These are phyloP conservation scores for Tuber brumale DNA, from an alignment of 495 filamentous ascomycete genomes.

Conservation along the genomic window DNA sequence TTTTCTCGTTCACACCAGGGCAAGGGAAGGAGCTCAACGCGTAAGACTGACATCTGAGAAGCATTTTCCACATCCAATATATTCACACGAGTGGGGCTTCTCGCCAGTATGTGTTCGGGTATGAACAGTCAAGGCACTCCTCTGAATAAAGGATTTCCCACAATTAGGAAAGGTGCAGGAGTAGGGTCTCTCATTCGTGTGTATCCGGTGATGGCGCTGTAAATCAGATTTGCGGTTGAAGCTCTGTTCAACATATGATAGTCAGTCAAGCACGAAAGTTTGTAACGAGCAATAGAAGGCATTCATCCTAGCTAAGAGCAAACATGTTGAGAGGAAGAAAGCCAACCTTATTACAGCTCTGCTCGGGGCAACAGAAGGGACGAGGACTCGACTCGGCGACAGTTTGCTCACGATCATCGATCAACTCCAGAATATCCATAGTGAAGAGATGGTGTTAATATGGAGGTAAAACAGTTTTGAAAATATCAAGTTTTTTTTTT, in stretches of 20 bases:
- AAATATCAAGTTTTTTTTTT: not conserved
- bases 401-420: conserved; percentile 43
- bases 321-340: conserved; percentile 16
- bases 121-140: conserved; percentile 81
- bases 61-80: conserved; percentile 70
- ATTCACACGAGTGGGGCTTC: conserved; percentile 78
- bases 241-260: conserved; percentile 51
- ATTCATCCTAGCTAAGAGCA: conserved; percentile 12
- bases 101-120: conserved; percentile 82
- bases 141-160: conserved; percentile 84
- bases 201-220: conserved; percentile 79
- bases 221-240: conserved; percentile 93
- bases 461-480: conserved; percentile 4
- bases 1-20: not conserved
- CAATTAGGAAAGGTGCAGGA: conserved; percentile 62
- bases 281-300: conserved; percentile 9
- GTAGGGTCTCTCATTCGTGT: conserved; percentile 84
- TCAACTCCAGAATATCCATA: conserved; percentile 44
- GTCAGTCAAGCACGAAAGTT: conserved; percentile 21
- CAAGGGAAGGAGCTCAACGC: conserved; percentile 12
- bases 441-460: conserved; percentile 22
- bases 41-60: conserved; percentile 70
- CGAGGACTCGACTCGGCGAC: conserved; percentile 38
- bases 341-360: conserved; percentile 42
- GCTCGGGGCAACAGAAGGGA: conserved; percentile 40